A percentile compares a stretch with the other conserved stretches of the same genome.
Evolutionary conservation across 140 eudicot genomes (phyloP).

Genomic region (Bidens hawaiensis): DNA sequence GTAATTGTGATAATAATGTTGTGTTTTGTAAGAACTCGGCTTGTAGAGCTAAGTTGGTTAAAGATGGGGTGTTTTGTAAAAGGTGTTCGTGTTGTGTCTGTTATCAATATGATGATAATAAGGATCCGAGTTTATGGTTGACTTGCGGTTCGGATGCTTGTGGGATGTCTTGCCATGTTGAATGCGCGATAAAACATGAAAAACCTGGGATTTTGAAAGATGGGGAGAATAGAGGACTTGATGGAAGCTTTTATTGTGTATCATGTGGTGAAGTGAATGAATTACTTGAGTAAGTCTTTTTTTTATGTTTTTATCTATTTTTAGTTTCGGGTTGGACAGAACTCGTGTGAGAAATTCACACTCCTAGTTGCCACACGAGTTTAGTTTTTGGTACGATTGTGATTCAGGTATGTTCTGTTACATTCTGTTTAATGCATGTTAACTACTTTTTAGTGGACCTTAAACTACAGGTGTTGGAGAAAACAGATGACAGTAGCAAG

Average conservation of each 20-base stretch:
- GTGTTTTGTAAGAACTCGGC: slow-evolving; percentile 77
- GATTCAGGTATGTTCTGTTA: not conserved
- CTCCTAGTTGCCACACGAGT: no score
- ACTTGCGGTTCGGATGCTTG: slow-evolving; percentile 82
- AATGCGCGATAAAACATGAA: slow-evolving; percentile 70
- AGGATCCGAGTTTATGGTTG: slow-evolving; percentile 95
- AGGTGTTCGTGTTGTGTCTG: slow-evolving; percentile 96
- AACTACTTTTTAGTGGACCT: not conserved
- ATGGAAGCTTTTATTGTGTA: slow-evolving; percentile 81
- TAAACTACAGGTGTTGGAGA: slow-evolving; percentile 78
- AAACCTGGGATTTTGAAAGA: slow-evolving; percentile 58
- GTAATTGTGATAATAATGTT: slow-evolving; percentile 20
- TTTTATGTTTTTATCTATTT: not conserved
- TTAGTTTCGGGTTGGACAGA: no score
- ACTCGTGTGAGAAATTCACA: no score
- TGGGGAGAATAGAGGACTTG: slow-evolving; percentile 50
- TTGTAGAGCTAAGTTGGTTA: slow-evolving; percentile 70
- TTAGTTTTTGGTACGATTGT: not conserved
- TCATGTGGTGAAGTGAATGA: slow-evolving; percentile 93
- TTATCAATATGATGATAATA: slow-evolving; percentile 77
- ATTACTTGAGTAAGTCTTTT: slow-evolving; percentile 63
- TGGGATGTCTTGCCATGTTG: slow-evolving; percentile 90
- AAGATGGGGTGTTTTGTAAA: slow-evolving; percentile 62
- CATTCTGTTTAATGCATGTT: no score
- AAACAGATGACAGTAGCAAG: slow-evolving; percentile 75